Percentiles rank a stretch among this genome's conserved stretches.
Conservation (phyloP, 129 eudicot genomes). For the Cynara cardunculus region DNA sequence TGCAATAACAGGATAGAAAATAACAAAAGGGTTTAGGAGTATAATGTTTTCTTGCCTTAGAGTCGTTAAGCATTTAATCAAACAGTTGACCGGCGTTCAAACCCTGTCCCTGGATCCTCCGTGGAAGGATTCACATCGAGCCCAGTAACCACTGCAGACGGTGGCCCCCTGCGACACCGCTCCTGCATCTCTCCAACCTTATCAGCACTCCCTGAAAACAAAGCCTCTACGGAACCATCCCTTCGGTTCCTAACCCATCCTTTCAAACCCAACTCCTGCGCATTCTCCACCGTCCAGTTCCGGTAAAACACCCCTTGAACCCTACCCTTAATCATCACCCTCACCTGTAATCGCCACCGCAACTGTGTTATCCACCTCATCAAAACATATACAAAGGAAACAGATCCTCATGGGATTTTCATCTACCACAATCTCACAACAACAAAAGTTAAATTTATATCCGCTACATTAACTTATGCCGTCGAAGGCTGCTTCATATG, state of each 20-base stretch:
- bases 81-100: constrained; percentile 64
- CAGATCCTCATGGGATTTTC: not conserved
- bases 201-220: constrained; percentile 66
- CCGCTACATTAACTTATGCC: too few species aligned
- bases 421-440: not conserved
- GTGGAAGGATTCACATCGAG: constrained; percentile 44
- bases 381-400: not conserved
- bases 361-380: not conserved
- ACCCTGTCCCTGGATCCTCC: constrained; percentile 66
- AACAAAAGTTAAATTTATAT: too few species aligned
- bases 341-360: constrained; percentile 48
- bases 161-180: constrained; percentile 83
- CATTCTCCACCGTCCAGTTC: constrained; percentile 83
- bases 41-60: constrained; percentile 4
- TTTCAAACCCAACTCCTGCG: constrained; percentile 69
- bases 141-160: constrained; percentile 62
- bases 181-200: constrained; percentile 88
- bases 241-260: constrained; percentile 92
- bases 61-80: constrained; percentile 28
- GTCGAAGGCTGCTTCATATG: too few species aligned
- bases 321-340: constrained; percentile 66
- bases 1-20: not conserved
- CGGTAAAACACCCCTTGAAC: constrained; percentile 88
- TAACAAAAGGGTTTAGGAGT: not conserved
- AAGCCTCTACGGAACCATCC: constrained; percentile 86